Conservation (phyloP, 169 alveolate species). For the Perkinsus marinus region DNA sequence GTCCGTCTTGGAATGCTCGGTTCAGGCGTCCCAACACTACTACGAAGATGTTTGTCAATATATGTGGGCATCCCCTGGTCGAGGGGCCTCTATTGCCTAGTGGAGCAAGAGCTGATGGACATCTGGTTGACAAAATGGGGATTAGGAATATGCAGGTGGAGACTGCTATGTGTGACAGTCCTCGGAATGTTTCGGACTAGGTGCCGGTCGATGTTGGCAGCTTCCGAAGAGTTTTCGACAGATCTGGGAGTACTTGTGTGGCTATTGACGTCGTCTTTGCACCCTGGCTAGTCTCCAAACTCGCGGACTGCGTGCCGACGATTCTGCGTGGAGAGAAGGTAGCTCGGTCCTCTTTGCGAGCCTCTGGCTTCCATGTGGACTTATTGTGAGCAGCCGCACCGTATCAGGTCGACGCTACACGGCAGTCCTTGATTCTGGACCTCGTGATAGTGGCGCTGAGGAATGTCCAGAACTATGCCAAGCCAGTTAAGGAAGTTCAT, state of each 20-base stretch:
- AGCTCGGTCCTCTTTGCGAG: too few relatives aligned
- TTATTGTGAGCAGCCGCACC: too few relatives aligned
- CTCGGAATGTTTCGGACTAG: background rate
- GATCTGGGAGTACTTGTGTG: background rate
- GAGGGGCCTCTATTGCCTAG: slow-evolving; percentile 3
- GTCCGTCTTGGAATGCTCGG: too few relatives aligned
- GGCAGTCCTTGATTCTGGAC: background rate
- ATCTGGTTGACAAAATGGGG: background rate
- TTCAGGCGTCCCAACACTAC: background rate
- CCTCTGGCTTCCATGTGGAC: too few relatives aligned
- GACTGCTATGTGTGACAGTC: background rate
- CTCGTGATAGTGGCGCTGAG: background rate
- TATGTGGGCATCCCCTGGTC: slow-evolving; percentile 1
- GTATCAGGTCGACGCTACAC: background rate
- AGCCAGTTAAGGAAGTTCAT: background rate
- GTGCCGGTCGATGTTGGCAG: background rate
- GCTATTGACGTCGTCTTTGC: background rate
- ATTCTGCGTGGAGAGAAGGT: background rate
- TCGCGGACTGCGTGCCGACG: background rate
- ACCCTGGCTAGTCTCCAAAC: background rate
- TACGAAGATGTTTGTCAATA: background rate
- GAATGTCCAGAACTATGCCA: background rate
- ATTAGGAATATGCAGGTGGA: slow-evolving; percentile 1
- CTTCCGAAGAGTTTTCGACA: background rate
- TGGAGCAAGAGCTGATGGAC: background rate